These are phyloP conservation scores for Aspergillus tamarii DNA, from an alignment of 2,329 filamentous ascomycete species.

Conservation along the genomic window DNA sequence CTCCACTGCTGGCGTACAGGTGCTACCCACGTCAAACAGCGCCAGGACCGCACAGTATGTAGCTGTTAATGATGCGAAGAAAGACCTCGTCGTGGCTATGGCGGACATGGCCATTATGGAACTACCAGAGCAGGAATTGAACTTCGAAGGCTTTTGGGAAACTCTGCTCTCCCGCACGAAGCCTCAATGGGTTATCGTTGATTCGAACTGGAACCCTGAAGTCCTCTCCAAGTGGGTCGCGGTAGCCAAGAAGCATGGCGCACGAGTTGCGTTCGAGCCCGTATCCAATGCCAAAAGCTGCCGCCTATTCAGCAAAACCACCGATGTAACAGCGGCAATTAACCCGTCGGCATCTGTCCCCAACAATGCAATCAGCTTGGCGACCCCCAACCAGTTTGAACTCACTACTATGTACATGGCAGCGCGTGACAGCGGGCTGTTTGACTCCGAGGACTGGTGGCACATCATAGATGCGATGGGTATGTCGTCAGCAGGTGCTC, in stretches of 20 bases:
- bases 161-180: constrained; percentile 58
- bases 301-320: constrained; percentile 60
- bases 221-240: constrained; percentile 70
- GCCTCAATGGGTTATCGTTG: constrained; percentile 80
- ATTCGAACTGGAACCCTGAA: constrained; percentile 78
- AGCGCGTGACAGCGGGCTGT: constrained; percentile 67
- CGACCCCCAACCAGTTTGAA: constrained; percentile 83
- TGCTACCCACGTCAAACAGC: constrained; percentile 55
- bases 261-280: constrained; percentile 79
- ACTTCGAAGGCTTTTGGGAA: constrained; percentile 62
- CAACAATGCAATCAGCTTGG: constrained; percentile 68
- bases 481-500: constrained; percentile 66
- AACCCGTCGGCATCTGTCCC: constrained; percentile 55
- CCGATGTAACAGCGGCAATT: constrained; percentile 32
- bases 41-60: constrained; percentile 87
- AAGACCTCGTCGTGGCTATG: constrained; percentile 88
- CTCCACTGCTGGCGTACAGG: constrained; percentile 68
- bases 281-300: constrained; percentile 81
- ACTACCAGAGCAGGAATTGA: constrained; percentile 41
- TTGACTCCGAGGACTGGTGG: constrained; percentile 78
- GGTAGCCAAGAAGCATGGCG: constrained; percentile 59
- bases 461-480: constrained; percentile 75
- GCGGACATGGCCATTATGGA: constrained; percentile 89
- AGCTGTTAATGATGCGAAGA: constrained; percentile 80
- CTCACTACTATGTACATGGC: constrained; percentile 75